Evolutionary conservation across 1,284 basidiomycete genomes (phyloP).

Genomic region (Anthracocystis walkeri): DNA sequence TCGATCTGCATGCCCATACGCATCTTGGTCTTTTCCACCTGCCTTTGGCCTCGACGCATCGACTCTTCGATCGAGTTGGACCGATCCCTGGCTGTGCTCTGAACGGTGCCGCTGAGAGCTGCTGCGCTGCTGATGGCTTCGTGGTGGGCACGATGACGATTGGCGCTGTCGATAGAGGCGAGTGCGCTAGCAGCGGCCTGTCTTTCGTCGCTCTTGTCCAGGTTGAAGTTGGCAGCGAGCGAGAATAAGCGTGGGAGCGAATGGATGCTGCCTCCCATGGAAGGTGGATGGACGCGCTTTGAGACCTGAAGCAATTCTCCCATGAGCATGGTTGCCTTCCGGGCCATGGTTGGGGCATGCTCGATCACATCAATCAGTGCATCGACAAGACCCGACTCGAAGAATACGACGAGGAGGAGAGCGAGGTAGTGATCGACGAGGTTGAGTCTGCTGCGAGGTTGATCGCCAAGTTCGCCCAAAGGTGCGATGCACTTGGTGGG

Average conservation of each 20-base stretch:
- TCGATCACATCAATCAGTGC: conserved; percentile 63
- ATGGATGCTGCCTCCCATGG: conserved; percentile 83
- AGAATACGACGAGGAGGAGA: conserved; percentile 86
- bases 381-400: conserved; percentile 80
- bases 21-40: conserved; percentile 88
- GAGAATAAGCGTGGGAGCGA: conserved; percentile 86
- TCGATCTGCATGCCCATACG: conserved; percentile 82
- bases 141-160: conserved; percentile 71
- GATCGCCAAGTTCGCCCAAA: conserved; percentile 46
- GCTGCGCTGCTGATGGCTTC: conserved; percentile 44
- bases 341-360: conserved; percentile 37
- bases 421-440: conserved; percentile 93
- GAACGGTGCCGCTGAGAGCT: conserved; percentile 25
- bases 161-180: conserved; percentile 89
- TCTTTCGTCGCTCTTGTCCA: conserved; percentile 71
- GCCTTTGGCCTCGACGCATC: conserved; percentile 75
- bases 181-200: conserved; percentile 87
- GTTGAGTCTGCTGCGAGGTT: conserved; percentile 74
- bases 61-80: conserved; percentile 88
- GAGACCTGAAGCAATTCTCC: conserved; percentile 89
- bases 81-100: conserved; percentile 71
- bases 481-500: conserved; percentile 17
- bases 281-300: conserved; percentile 86
- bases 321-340: conserved; percentile 84
- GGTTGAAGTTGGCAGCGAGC: conserved; percentile 79